A percentile compares a stretch with the other conserved stretches of the same genome.
These are phyloP conservation scores for Pestalotiopsis fici DNA, from an alignment of 2,329 filamentous ascomycete species.

Conservation along the genomic window DNA sequence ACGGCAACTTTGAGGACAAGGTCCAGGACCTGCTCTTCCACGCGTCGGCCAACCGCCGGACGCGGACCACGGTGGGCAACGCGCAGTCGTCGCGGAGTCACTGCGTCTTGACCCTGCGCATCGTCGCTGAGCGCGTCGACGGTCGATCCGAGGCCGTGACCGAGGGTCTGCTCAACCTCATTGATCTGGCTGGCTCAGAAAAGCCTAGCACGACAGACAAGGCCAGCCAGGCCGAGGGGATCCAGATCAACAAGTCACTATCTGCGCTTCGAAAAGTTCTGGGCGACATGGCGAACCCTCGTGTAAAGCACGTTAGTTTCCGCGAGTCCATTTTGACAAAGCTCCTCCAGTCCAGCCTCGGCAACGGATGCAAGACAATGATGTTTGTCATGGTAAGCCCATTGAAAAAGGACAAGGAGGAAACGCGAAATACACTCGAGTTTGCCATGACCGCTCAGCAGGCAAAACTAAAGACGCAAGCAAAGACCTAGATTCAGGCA, in stretches of 20 bases:
- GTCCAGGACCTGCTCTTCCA: background rate
- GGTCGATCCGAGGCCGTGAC: background rate
- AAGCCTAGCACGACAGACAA: slow-evolving; percentile 42
- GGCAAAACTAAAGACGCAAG: slow-evolving; percentile 1
- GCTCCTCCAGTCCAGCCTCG: slow-evolving; percentile 89
- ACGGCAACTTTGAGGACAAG: background rate
- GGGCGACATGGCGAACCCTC: slow-evolving; percentile 81
- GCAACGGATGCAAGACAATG: slow-evolving; percentile 94
- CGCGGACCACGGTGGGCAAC: slow-evolving; percentile 6
- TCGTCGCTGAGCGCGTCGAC: background rate
- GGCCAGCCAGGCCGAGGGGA: slow-evolving; percentile 88
- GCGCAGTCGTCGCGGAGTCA: slow-evolving; percentile 9
- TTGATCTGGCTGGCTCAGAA: slow-evolving; percentile 11
- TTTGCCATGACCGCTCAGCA: slow-evolving; percentile 80
- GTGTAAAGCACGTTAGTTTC: slow-evolving; percentile 83
- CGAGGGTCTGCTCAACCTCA: slow-evolving; percentile 6
- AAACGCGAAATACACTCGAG: slow-evolving; percentile 91
- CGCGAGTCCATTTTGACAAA: slow-evolving; percentile 97
- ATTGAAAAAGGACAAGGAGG: slow-evolving; percentile 83
- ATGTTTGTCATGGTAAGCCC: slow-evolving; percentile 99
- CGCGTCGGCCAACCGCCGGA: background rate
- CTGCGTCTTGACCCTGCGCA: slow-evolving; percentile 3
- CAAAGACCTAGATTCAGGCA: background rate
- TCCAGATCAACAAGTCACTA: slow-evolving; percentile 95
- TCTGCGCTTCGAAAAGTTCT: slow-evolving; percentile 94